A percentile compares a stretch with the other conserved stretches of the same genome.
phyloP scores from a whole-genome alignment of 257 asterid species.

The Solanum virginianum region DNA sequence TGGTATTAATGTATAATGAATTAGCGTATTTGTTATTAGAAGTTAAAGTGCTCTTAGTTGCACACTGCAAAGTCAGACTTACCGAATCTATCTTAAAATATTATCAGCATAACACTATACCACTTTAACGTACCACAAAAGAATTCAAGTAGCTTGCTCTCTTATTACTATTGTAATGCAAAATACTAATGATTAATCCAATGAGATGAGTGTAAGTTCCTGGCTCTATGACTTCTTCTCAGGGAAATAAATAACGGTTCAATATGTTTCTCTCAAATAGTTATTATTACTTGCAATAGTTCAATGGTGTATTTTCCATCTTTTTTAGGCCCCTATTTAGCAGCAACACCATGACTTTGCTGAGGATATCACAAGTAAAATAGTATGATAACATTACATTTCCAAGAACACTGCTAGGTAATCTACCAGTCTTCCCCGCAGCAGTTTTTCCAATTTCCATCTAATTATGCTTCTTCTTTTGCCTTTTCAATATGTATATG shows the following conservation, averaged over 20 bases:
- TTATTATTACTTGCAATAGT: constrained; percentile 62
- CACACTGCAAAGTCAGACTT: too few species aligned
- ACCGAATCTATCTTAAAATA: too few species aligned
- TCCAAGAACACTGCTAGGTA: neutral
- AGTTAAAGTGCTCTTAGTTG: too few species aligned
- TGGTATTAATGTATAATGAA: too few species aligned
- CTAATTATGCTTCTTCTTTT: neutral
- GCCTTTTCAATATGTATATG: neutral
- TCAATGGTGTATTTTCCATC: constrained; percentile 91
- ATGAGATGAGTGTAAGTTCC: neutral
- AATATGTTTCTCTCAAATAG: neutral
- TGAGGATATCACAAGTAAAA: constrained; percentile 12
- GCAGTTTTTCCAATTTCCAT: neutral
- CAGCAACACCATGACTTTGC: constrained; percentile 99
- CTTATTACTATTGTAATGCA: neutral
- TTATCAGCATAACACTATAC: too few species aligned
- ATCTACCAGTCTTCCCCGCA: neutral
- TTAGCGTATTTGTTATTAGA: too few species aligned
- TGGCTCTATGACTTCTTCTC: neutral
- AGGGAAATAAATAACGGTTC: neutral
- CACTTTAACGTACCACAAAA: neutral
- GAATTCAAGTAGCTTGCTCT: neutral
- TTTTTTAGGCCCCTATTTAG: constrained; percentile 93
- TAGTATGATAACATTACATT: neutral
- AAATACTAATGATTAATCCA: neutral